Base-by-base conservation (phyloP, 306 rosid species). In the Cucurbita maxima region DNA sequence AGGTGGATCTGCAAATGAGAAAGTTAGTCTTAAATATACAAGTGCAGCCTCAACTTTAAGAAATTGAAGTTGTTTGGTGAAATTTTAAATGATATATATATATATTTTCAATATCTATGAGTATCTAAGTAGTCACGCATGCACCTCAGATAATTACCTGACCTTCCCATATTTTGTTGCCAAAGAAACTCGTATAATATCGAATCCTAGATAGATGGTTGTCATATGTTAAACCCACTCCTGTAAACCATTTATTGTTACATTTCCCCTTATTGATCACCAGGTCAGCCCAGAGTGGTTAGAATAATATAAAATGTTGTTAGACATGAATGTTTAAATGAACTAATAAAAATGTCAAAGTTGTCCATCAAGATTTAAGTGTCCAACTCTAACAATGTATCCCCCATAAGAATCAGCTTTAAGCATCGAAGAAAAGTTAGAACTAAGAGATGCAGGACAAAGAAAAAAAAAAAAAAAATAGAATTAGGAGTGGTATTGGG, bases 1-100 rank as follows among this genome's bases (percentile, higher is more conserved):
- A 67, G 37, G 54, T 43, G 53, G 18, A 67, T 67, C 72, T 67
- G 72, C 72, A 68, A 81, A 74, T 60, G 52, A 66, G 57, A 74
- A 76, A 8, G 69, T 37, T 64, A 47, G 51, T 40, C 71, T 63
- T 63, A 20, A 20, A 48, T 7, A 56, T 25, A 68, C 45, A 54
- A 75, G 72, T 40, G 36, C 73, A 63, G 18, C 37, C 38, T 44
- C 5, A 64, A 66, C 51, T 63, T 63, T 2, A 63, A 40, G 30
- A 63, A 10, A 18, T 10, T 18, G 34, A 40, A 40, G 50, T 18
- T 18, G 51, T 63, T 19, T 1, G 52, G 8, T 41, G 52, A 52
- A 41, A n/a, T 70, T 53, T 64, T 34, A 25, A 55, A 57, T 58
- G 12, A 43, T 67, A 67, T 47, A 43, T 0, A 30, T n/a, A 30